phyloP scores from a whole-genome alignment of 805 yeast species.

The Metschnikowia matae region DNA sequence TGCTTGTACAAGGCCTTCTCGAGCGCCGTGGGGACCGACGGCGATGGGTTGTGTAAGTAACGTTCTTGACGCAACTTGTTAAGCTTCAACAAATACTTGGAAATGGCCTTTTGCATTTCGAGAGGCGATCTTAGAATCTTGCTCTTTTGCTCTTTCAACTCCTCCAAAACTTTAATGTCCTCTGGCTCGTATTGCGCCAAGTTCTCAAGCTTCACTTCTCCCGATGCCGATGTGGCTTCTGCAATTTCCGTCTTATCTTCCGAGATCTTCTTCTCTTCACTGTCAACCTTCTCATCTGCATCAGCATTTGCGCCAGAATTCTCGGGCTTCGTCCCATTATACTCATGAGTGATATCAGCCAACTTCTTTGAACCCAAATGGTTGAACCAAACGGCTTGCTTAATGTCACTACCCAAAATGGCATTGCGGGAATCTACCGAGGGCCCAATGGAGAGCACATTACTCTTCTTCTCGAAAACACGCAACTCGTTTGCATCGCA shows the following conservation, averaged over 20 bases:
- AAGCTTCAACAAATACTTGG: constrained; percentile 28
- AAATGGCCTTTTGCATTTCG: constrained; percentile 32
- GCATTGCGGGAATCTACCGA: constrained; percentile 30
- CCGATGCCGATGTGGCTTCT: background rate
- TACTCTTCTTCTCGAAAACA: constrained; percentile 19
- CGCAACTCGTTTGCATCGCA: constrained; percentile 20
- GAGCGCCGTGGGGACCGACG: constrained; percentile 23
- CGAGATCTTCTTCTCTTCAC: background rate
- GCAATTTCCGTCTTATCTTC: constrained; percentile 9
- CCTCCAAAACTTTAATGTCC: constrained; percentile 21
- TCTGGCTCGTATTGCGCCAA: constrained; percentile 36
- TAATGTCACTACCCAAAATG: constrained; percentile 30
- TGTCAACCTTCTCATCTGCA: background rate
- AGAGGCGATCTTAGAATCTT: constrained; percentile 24
- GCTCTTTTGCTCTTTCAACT: constrained; percentile 24
- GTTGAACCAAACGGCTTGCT: constrained; percentile 36
- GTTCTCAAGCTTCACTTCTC: constrained; percentile 27
- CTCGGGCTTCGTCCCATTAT: constrained; percentile 7
- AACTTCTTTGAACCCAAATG: constrained; percentile 36
- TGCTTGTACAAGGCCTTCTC: constrained; percentile 30
- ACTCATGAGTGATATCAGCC: constrained; percentile 20
- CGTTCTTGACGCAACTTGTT: constrained; percentile 41
- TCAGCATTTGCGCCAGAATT: constrained; percentile 8
- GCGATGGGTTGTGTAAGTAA: constrained; percentile 26
- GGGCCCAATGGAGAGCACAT: constrained; percentile 37